Evolutionary conservation across 495 filamentous ascomycete species (phyloP).

Genomic region (Hyaloscypha bicolor): DNA sequence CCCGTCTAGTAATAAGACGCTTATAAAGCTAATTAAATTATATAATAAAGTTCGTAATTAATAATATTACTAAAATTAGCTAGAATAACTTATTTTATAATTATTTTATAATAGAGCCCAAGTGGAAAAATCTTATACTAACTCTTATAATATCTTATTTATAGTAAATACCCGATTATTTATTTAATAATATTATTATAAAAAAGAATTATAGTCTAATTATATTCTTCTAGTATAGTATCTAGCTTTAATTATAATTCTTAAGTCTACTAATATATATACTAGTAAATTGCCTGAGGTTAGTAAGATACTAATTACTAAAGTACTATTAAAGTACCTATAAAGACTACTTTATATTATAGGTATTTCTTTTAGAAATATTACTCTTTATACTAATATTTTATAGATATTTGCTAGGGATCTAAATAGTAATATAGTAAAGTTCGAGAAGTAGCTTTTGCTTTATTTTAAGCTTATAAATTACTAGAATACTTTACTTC

Average conservation of each 20-base stretch:
- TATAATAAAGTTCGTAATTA: slow-evolving; percentile 31
- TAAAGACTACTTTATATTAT: too few species aligned
- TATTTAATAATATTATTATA: slow-evolving; percentile 15
- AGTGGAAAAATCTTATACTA: slow-evolving; percentile 31
- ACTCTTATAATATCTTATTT: too few species aligned
- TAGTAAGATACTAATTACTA: slow-evolving; percentile 18
- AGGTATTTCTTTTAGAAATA: too few species aligned
- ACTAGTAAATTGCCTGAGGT: slow-evolving; percentile 16
- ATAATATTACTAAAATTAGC: slow-evolving; percentile 16
- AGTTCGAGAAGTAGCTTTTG: slow-evolving; percentile 40
- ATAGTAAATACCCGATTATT: too few species aligned
- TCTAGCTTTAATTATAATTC: neutral
- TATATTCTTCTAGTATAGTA: slow-evolving; percentile 20
- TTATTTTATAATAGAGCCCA: slow-evolving; percentile 29
- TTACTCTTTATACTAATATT: too few species aligned
- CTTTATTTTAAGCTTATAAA: slow-evolving; percentile 42
- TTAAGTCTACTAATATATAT: slow-evolving; percentile 11
- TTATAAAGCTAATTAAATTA: slow-evolving; percentile 8
- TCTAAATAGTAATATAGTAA: too few species aligned
- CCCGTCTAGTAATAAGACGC: slow-evolving; percentile 19
- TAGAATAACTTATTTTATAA: slow-evolving; percentile 31
- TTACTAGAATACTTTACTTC: slow-evolving; percentile 45
- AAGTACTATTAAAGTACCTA: slow-evolving; percentile 9
- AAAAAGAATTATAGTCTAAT: slow-evolving; percentile 15
- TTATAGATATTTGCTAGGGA: too few species aligned